Base-by-base conservation (phyloP, 164 flowering plant genomes). In the Annona squamosa region DNA sequence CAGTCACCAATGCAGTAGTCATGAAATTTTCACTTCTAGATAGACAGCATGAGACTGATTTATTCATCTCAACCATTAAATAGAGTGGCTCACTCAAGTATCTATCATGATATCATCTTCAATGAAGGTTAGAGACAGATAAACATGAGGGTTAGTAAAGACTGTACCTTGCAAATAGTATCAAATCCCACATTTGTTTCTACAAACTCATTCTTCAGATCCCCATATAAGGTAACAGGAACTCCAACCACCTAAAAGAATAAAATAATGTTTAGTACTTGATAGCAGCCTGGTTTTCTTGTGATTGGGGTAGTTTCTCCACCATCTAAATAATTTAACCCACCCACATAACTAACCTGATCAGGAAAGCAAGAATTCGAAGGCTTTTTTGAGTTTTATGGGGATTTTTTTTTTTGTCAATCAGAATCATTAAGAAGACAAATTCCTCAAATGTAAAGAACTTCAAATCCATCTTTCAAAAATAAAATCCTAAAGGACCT, bases 151-250 rank as follows among this genome's bases (percentile, higher is more conserved):
- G 70, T 5, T 70, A 13, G 52, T 57, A 6, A 52, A 62, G 13
- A 52, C 9, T 0, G 19, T 89, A 94, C 98, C 97, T 92, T 92
- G 66, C 95, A 94, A 46, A 94, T 92, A 45, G 98, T 94, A 78
- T 94, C 98, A 83, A 92, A 94, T 48, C 97, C 98, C 82, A 92
- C 97, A 84, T 90, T 84, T 52, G 95, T 77, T 84, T 94, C 98
- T 75, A 94, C 97, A 83, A 94, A 94, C 48, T 94, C 97, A 80
- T 94, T 94, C 85, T 82, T 91, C 45, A 94, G 90, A 80, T 94
- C 98, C 73, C 98, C 97, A 81, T 92, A 87, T 81, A 94, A 75
- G 48, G 95, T 94, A 73, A 92, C 97, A 74, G 98, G 98, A 79
- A 94, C 93, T 12, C 98, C 97, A 73, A 94, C 93, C 76, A 94